Evolutionary conservation across 345 rosid genomes (phyloP).

Genomic region (Firmiana major): DNA sequence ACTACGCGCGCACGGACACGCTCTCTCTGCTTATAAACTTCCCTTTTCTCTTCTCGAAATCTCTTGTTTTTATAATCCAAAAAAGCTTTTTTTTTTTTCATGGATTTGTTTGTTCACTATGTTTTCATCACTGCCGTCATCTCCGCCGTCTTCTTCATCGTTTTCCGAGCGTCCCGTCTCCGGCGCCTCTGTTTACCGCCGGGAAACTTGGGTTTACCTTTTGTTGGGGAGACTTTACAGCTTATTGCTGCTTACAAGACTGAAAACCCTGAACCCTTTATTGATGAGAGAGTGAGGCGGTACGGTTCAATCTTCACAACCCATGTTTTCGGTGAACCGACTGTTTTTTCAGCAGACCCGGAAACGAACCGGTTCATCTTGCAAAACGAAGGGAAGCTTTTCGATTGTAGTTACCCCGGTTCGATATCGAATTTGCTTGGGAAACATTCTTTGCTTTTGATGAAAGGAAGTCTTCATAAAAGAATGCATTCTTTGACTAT

Average conservation of each 20-base stretch:
- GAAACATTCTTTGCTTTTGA: constrained; percentile 77
- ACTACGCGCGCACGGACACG: too few species aligned
- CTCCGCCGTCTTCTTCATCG: constrained; percentile 30
- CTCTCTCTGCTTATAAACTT: neutral
- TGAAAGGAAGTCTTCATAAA: constrained; percentile 89
- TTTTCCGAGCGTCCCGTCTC: constrained; percentile 38
- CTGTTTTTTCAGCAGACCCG: constrained; percentile 82
- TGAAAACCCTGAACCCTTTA: constrained; percentile 94
- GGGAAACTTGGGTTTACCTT: constrained; percentile 75
- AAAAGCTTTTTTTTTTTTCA: neutral
- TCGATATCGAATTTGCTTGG: constrained; percentile 87
- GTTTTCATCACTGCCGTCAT: constrained; percentile 21
- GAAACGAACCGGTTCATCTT: constrained; percentile 82
- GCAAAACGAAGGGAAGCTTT: constrained; percentile 87
- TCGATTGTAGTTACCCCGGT: constrained; percentile 81
- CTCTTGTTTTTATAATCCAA: neutral
- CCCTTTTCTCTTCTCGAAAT: neutral
- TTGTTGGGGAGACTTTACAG: constrained; percentile 82
- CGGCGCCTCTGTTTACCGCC: constrained; percentile 72
- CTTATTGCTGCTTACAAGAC: constrained; percentile 92
- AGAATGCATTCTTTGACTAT: constrained; percentile 91
- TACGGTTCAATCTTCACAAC: constrained; percentile 84
- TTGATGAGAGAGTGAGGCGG: constrained; percentile 73
- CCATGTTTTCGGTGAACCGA: constrained; percentile 81
- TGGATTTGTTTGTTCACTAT: constrained; percentile 23